These are phyloP conservation scores for Colletotrichum sansevieriae DNA, from an alignment of 2,329 filamentous ascomycete species.

Conservation along the genomic window DNA sequence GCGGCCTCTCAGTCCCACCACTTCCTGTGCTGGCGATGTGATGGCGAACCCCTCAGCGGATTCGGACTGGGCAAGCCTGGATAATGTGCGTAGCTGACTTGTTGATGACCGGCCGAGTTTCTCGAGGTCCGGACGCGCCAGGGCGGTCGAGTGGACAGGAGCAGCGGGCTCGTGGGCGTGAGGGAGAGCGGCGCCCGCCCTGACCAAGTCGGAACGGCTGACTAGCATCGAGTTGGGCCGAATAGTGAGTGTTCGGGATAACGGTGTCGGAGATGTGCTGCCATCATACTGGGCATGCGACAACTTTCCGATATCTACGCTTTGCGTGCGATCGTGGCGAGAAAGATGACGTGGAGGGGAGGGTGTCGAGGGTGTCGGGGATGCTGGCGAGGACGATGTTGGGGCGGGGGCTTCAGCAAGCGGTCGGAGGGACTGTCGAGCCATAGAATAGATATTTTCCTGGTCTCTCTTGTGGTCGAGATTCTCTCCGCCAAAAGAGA, in stretches of 20 bases:
- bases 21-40: conserved; percentile 82
- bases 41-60: conserved; percentile 86
- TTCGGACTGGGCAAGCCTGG: conserved; percentile 81
- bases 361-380: conserved; percentile 45
- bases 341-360: conserved; percentile 54
- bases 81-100: conserved; percentile 87
- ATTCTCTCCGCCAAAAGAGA: conserved; percentile 49
- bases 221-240: conserved; percentile 74
- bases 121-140: conserved; percentile 80
- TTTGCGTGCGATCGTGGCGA: conserved; percentile 72
- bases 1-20: conserved; percentile 87
- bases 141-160: conserved; percentile 56
- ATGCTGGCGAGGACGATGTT: conserved; percentile 49
- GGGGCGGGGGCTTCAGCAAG: conserved; percentile 74
- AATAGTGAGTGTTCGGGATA: conserved; percentile 56
- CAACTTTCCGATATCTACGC: conserved; percentile 71
- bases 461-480: conserved; percentile 56
- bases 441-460: conserved; percentile 76
- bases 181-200: conserved; percentile 49
- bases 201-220: conserved; percentile 68
- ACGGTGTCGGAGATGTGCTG: conserved; percentile 56
- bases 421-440: conserved; percentile 82
- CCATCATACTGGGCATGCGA: conserved; percentile 62
- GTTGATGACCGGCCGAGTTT: conserved; percentile 90
- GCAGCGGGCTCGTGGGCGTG: conserved; percentile 50